Base-by-base conservation (phyloP, 805 yeast species). In the Ascoidea rubescens region DNA sequence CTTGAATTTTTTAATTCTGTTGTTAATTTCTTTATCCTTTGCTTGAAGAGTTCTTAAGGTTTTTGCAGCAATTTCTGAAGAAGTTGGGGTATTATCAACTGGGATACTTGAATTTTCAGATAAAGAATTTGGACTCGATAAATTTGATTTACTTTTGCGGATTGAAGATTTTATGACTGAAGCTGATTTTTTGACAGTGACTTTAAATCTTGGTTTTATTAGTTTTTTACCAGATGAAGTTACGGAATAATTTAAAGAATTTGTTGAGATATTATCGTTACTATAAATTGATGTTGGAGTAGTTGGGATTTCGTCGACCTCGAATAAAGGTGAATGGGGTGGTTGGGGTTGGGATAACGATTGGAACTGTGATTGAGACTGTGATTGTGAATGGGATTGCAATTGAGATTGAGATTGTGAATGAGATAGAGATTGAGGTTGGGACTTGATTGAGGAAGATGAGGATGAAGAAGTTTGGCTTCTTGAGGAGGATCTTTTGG, bases 21-120 rank as follows among this genome's bases (percentile, higher is more conserved):
- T 50, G n/a, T 51, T 42, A 42, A 55, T 55, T 46, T 55, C 58
- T 16, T 47, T 47, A 37, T 55, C 58, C 17, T 54, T 55, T 7
- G 50, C 33, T 46, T 53, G 56, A 16, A 55, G 32, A 54, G 49
- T 4, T 55, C 58, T 28, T 50, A 51, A 8, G 33, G 17, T 5
- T 46, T 16, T 16, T 47, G 51, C 48, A 33, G 28, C 44, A 32
- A 28, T n/a, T 37, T 47, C 33, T 7, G 44, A 30, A 10, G 42
- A 45, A 21, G 28, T 21, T 16, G 55, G 46, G 28, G 21, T 43
- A n/a, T 42, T 31, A 10, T 50, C 32, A 30, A 47, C 32, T 21
- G n/a, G 31, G 10, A 14, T 21, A n/a, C n/a, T 43, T 16, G 45
- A 37, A 16, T 42, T 48, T 48, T 31, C 42, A 31, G 49, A 31